These are phyloP conservation scores for Chiua sp. DNA, from an alignment of 1,284 basidiomycete genomes.

Conservation along the genomic window DNA sequence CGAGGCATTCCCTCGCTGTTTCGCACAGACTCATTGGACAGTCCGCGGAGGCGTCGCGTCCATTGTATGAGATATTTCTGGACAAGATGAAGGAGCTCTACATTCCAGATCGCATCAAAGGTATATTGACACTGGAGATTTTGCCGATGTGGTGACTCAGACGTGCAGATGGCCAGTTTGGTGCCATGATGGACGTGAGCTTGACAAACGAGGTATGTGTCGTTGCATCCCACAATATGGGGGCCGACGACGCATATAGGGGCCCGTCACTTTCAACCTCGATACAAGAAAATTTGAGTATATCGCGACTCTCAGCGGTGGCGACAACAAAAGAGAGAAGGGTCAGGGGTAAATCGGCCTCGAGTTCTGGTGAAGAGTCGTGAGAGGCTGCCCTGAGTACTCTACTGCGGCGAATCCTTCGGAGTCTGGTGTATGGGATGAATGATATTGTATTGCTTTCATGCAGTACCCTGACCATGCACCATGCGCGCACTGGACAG, in stretches of 20 bases:
- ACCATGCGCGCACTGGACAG: not conserved
- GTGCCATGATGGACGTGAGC: constrained; percentile 92
- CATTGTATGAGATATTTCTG: constrained; percentile 76
- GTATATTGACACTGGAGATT: constrained; percentile 41
- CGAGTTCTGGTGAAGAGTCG: constrained; percentile 2
- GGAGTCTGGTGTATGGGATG: not conserved
- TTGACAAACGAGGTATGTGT: constrained; percentile 80
- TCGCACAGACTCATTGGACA: constrained; percentile 36
- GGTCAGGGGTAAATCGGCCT: not conserved
- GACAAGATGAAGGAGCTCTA: constrained; percentile 70
- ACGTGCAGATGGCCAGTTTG: constrained; percentile 81
- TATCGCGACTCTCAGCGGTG: constrained; percentile 27
- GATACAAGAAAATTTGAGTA: constrained; percentile 78
- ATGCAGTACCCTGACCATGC: not conserved
- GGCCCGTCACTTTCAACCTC: constrained; percentile 83
- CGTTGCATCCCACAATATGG: not conserved
- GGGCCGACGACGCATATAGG: constrained; percentile 48
- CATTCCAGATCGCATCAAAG: constrained; percentile 77
- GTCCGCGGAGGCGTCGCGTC: constrained; percentile 69
- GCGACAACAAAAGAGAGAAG: constrained; percentile 13
- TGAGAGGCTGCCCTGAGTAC: constrained; percentile 5
- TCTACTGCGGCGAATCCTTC: not conserved
- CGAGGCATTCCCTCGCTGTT: not conserved
- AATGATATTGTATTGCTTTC: constrained; percentile 5
- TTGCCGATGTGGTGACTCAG: constrained; percentile 1